Base-by-base conservation (phyloP, 257 asterid genomes). In the Asclepias syriaca region DNA sequence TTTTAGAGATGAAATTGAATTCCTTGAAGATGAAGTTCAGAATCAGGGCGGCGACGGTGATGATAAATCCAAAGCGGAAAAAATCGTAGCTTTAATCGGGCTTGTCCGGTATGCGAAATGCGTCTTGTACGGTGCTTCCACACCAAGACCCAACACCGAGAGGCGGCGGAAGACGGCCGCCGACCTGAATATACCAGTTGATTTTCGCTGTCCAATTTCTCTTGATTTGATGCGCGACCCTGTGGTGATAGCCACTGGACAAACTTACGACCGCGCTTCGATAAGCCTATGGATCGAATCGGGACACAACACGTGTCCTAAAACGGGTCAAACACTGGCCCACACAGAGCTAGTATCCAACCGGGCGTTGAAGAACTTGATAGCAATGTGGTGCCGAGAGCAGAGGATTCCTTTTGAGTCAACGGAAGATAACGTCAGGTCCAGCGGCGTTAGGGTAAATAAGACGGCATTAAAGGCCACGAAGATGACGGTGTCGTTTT, bases 231-330 rank as follows among this genome's bases (percentile, higher is more conserved):
- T 92, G 88, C 82, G 84, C 49, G 96, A 92, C 72, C 98, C 97
- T 48, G 98, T 87, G 77, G 98, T 92, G 77, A 89, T 87, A 59
- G 81, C 94, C 81, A 92, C 98, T 15, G 98, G 97, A 5, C 98
- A 92, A 50, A 92, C 96, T 1, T 92, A 90, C 74, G 97, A 92
- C 65, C 85, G 94, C 69, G 59, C 83, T 45, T 87, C 94, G 3
- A 92, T 90, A 21, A 64, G 75, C 49, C 46, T 82, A 13, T 92
- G 98, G 98, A 84, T 90, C 74, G 92, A 90, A 80, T 90, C 96
- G 8, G 92, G 96, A 11, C 96, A 90, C 68, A 78, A 81, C 84
- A 92, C 96, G 80, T 92, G 98, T 78, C 96, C 98, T 0, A 92
- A 92, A 83, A 88, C 98, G 2, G 96, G 96, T 74, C 96, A 90